These are phyloP conservation scores for Mycena epipterygia DNA, from an alignment of 768 basidiomycete species.

Conservation along the genomic window DNA sequence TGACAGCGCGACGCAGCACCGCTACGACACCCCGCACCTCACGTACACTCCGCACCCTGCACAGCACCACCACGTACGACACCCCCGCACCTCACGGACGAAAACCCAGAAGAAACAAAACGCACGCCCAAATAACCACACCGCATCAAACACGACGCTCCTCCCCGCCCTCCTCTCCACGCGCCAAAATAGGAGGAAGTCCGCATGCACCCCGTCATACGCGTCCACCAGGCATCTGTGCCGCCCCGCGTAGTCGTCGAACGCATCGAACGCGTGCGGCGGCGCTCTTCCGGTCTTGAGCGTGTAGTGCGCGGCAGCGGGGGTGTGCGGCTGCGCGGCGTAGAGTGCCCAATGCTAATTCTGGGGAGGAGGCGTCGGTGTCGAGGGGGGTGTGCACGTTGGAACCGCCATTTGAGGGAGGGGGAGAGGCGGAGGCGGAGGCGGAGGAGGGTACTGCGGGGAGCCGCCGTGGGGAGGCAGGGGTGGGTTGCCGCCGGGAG, in stretches of 20 bases:
- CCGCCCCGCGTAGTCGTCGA: conserved; percentile 20
- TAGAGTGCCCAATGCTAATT: background rate
- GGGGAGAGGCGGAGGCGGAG: background rate
- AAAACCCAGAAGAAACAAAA: too few relatives aligned
- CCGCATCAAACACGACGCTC: background rate
- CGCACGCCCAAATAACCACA: background rate
- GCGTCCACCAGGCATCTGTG: conserved; percentile 10
- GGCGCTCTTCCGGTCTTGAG: conserved; percentile 16
- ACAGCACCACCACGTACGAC: too few relatives aligned
- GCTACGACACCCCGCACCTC: too few relatives aligned
- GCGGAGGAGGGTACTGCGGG: background rate
- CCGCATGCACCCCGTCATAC: conserved; percentile 13
- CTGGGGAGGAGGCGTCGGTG: background rate
- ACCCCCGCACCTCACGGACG: too few relatives aligned
- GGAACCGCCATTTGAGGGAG: background rate
- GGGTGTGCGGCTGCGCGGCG: conserved; percentile 1
- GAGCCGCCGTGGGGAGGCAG: background rate
- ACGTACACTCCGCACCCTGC: too few relatives aligned
- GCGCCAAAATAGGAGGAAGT: conserved; percentile 34
- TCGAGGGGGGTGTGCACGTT: background rate
- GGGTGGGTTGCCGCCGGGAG: background rate
- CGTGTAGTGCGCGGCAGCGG: conserved; percentile 15
- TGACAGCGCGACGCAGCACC: too few relatives aligned
- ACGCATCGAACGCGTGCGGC: conserved; percentile 27
- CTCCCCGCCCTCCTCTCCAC: conserved; percentile 15